These are phyloP conservation scores for Neopestalotiopsis sp. DNA, from an alignment of 2,329 filamentous ascomycete species.

Conservation along the genomic window DNA sequence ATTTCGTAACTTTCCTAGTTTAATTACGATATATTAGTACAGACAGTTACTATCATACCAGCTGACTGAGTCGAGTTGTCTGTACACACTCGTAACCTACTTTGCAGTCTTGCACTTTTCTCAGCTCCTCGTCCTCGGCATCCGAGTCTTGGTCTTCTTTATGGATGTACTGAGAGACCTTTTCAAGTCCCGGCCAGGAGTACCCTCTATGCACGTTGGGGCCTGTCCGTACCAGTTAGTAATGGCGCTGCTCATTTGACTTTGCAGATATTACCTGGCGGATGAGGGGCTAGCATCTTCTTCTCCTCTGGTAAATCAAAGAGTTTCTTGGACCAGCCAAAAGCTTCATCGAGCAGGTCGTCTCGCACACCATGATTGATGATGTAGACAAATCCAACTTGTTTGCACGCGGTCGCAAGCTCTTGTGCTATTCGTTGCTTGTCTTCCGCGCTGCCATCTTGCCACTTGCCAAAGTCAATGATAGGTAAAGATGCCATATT, in stretches of 20 bases:
- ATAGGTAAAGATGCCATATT: slow-evolving; percentile 27
- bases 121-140: slow-evolving; percentile 40
- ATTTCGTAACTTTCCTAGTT: slow-evolving; percentile 57
- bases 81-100: slow-evolving; percentile 32
- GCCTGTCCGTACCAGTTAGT: slow-evolving; percentile 30
- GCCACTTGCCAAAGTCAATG: slow-evolving; percentile 31
- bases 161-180: slow-evolving; percentile 51
- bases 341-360: slow-evolving; percentile 42
- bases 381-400: slow-evolving; percentile 39
- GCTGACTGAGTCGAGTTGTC: slow-evolving; percentile 23
- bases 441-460: slow-evolving; percentile 25
- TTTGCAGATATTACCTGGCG: slow-evolving; percentile 22
- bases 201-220: slow-evolving; percentile 57
- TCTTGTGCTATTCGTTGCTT: slow-evolving; percentile 32
- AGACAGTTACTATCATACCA: neutral
- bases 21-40: neutral
- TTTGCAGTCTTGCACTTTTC: slow-evolving; percentile 55
- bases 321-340: slow-evolving; percentile 38
- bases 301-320: slow-evolving; percentile 38
- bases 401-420: slow-evolving; percentile 35
- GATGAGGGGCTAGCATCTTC: slow-evolving; percentile 43
- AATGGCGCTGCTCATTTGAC: neutral
- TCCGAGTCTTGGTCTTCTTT: slow-evolving; percentile 45
- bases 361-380: slow-evolving; percentile 37
- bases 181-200: slow-evolving; percentile 58